Base-by-base conservation (phyloP, 2,329 filamentous ascomycete species). In the Talaromyces marneffei region DNA sequence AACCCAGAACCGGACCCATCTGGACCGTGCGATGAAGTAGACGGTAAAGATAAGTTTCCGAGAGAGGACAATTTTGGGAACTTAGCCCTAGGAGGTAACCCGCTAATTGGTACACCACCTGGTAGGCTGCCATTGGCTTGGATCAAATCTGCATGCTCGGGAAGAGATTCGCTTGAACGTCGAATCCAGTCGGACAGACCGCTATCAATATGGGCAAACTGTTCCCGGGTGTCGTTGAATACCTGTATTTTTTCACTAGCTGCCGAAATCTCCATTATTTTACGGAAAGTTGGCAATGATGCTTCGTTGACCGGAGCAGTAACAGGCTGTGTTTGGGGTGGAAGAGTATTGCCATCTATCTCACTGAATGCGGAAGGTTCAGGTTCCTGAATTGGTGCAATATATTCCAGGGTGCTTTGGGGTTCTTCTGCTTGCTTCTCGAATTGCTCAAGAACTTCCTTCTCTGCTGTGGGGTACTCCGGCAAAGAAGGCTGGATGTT, bases 191-290 rank as follows among this genome's bases (percentile, higher is more conserved):
- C 75, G 59, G 75, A 79, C n/a, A 97, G 78, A 1, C 92, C 91
- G 4, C 89, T 89, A 62, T 96, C 86, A 71, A 88, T 85, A 12
- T 77, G 74, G 0, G 88, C 87, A 72, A 92, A 91, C 50, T 89
- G 83, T 16, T 84, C 78, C 48, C 91, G 84, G 0, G 89, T 88
- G 62, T 88, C 84, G 62, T 90, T 84, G 72, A 90, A 96, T 14
- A 86, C 87, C 46, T 82, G 79, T 63, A 94, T 89, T 20, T 92
- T 86, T 66, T 94, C 87, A 14, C 81, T 74, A 0, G 86, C 74
- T 1, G 83, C 85, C 16, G 83, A 80, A 55, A 94, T 80, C 8
- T 84, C 85, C 68, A 91, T 81, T 63, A 97, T 96, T 62, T 96
- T 89, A 56, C 87, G 85, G 75, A 95, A 92, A 1, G 83, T 79